phyloP scores from a whole-genome alignment of 2,329 filamentous ascomycete genomes.

The Herpotrichia juniperi region DNA sequence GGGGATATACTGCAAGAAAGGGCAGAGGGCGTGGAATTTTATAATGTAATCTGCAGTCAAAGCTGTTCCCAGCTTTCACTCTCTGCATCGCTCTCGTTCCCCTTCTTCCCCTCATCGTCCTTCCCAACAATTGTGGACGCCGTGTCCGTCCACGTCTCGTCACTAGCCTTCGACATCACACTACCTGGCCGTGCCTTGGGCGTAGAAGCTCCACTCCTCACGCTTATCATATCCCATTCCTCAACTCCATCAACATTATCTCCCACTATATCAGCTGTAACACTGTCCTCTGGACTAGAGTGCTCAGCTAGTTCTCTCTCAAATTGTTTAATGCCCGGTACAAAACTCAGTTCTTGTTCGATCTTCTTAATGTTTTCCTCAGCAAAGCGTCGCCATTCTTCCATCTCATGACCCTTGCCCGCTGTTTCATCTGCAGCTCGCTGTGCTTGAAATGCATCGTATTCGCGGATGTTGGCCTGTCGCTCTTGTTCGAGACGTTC shows the following conservation, averaged over 20 bases:
- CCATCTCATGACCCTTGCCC: not conserved
- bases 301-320: conserved; percentile 16
- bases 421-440: not conserved
- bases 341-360: conserved; percentile 6
- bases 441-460: not conserved
- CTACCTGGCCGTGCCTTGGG: conserved; percentile 1
- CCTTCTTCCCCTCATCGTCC: conserved; percentile 4
- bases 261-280: not conserved
- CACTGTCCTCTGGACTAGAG: not conserved
- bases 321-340: conserved; percentile 18
- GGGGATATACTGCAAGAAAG: too few species aligned
- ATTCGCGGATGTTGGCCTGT: not conserved
- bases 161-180: conserved; percentile 2
- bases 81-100: conserved; percentile 1
- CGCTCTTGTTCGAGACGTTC: not conserved
- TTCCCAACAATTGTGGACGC: conserved; percentile 17
- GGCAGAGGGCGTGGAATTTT: too few species aligned
- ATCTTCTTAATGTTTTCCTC: conserved; percentile 6
- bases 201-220: conserved; percentile 11
- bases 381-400: conserved; percentile 5
- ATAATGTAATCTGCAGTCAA: not conserved
- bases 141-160: conserved; percentile 11
- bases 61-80: conserved; percentile 13
- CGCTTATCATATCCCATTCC: conserved; percentile 19
- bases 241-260: not conserved